A percentile compares a stretch with the other conserved stretches of the same genome.
Conservation (phyloP, 441 rosid species). For the Croton laevigatus region DNA sequence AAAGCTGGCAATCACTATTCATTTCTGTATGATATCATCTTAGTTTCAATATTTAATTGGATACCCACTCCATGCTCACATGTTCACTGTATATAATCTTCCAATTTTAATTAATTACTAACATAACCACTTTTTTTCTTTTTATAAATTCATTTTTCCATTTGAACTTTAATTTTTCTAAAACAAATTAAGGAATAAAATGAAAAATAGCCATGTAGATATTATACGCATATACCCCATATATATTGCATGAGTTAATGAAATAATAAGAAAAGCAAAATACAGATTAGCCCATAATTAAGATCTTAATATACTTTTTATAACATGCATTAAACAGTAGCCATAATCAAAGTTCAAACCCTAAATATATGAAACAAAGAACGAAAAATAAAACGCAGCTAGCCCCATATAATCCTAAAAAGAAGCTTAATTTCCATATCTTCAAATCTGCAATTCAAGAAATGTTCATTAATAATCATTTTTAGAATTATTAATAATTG, state of each 20-base stretch:
- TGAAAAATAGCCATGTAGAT: too few relatives aligned
- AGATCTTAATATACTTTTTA: constrained; percentile 6
- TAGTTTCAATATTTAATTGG: background rate
- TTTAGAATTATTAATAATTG: constrained; percentile 11
- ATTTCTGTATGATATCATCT: constrained; percentile 19
- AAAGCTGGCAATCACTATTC: constrained; percentile 19
- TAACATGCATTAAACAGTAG: constrained; percentile 4
- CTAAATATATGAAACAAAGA: background rate
- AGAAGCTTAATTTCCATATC: constrained; percentile 28
- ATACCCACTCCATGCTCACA: too few relatives aligned
- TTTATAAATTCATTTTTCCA: too few relatives aligned
- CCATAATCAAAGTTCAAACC: constrained; percentile 10
- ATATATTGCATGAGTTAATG: constrained; percentile 10
- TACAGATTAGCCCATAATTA: constrained; percentile 12
- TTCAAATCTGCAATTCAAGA: constrained; percentile 53
- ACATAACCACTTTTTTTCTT: too few relatives aligned
- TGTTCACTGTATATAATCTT: too few relatives aligned
- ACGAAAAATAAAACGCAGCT: constrained; percentile 14
- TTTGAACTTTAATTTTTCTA: too few relatives aligned
- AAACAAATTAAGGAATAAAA: too few relatives aligned
- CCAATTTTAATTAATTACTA: too few relatives aligned
- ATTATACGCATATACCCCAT: too few relatives aligned
- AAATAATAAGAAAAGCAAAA: background rate
- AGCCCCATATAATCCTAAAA: constrained; percentile 5
- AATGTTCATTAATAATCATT: constrained; percentile 4